phyloP scores from a whole-genome alignment of 257 asterid species.

The Nicotiana sylvestris region DNA sequence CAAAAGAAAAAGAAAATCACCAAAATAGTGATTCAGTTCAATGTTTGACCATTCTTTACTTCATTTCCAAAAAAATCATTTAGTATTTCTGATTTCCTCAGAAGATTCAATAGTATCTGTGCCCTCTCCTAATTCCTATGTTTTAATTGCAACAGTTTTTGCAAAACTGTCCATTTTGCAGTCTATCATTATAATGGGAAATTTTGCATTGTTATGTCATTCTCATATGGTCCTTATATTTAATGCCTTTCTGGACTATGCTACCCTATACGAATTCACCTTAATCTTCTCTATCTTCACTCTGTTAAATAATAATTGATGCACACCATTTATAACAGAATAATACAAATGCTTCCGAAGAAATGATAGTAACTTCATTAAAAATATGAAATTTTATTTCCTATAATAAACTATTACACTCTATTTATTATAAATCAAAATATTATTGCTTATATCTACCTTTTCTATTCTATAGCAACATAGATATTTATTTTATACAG shows the following conservation, averaged over 20 bases:
- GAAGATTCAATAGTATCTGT: background rate
- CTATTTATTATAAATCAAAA: too few species aligned
- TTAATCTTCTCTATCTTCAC: background rate
- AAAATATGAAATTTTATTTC: too few species aligned
- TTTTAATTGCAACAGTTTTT: background rate
- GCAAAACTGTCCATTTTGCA: background rate
- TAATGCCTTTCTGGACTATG: background rate
- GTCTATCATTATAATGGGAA: background rate
- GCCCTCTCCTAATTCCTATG: constrained; percentile 1
- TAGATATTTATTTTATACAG: too few species aligned
- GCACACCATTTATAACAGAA: background rate
- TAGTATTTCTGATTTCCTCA: background rate
- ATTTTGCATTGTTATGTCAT: constrained; percentile 7
- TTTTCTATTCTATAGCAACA: too few species aligned
- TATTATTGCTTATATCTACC: too few species aligned
- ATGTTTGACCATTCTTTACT: background rate
- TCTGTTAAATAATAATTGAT: background rate
- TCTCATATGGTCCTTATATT: background rate
- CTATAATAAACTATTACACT: too few species aligned
- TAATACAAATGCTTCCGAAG: too few species aligned
- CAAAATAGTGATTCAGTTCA: background rate
- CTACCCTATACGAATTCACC: background rate
- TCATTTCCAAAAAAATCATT: background rate
- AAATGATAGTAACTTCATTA: too few species aligned
- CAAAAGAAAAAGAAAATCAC: background rate